Percentiles rank a stretch among this genome's conserved stretches.
phyloP scores from a whole-genome alignment of 345 rosid genomes.

The Gossypium rotundifolium region DNA sequence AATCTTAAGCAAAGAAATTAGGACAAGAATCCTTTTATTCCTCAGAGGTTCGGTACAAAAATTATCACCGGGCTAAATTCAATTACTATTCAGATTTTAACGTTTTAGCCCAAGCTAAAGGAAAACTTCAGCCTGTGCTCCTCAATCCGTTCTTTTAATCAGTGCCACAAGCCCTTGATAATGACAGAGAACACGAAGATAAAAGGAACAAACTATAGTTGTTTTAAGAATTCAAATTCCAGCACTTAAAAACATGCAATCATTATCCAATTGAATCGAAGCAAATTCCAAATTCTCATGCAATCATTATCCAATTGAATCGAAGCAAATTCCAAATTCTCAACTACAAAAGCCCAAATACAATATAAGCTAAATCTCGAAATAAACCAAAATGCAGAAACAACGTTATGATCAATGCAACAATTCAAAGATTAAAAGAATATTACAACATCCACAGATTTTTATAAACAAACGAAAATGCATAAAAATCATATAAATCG shows the following conservation, averaged over 20 bases:
- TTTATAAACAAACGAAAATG: not conserved
- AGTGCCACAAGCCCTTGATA: not conserved
- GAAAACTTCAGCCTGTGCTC: not conserved
- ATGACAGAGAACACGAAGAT: not conserved
- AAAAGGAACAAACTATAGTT: not conserved
- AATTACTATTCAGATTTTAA: not conserved
- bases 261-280: not conserved
- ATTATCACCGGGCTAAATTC: not conserved
- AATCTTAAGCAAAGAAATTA: not conserved
- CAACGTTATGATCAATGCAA: not conserved
- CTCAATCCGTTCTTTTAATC: not conserved
- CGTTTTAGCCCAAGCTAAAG: not conserved
- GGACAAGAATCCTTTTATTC: not conserved
- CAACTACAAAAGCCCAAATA: not conserved
- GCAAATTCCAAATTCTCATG: too few relatives aligned
- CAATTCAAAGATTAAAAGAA: not conserved
- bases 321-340: not conserved
- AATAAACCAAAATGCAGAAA: not conserved
- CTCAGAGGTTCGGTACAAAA: not conserved
- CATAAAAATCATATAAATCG: not conserved
- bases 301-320: not conserved
- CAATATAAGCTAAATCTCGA: too few relatives aligned
- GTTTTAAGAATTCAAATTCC: not conserved
- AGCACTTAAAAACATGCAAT: not conserved
- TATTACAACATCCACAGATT: not conserved